Evolutionary conservation across 305 asterid genomes (phyloP).

Genomic region (Solanum hybrid): DNA sequence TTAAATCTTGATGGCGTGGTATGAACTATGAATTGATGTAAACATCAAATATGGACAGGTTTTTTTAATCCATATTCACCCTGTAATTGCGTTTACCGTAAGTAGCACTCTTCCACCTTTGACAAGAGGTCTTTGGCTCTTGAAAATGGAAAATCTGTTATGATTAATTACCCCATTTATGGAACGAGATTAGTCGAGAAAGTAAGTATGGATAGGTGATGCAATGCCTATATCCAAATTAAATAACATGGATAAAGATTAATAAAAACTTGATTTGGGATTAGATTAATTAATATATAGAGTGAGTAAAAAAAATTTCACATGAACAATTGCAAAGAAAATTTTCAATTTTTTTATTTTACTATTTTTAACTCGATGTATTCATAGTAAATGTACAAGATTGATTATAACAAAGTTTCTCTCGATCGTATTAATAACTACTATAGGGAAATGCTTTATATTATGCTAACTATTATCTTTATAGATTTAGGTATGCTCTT

Average conservation of each 20-base stretch:
- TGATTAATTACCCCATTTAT: background rate
- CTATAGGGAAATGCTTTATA: background rate
- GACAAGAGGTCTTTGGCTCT: too few relatives aligned
- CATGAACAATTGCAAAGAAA: background rate
- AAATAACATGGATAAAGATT: background rate
- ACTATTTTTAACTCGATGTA: too few relatives aligned
- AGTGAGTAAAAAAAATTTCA: background rate
- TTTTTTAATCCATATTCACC: background rate
- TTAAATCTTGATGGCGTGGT: background rate
- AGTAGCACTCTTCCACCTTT: too few relatives aligned
- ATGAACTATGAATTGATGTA: background rate
- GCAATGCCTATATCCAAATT: background rate
- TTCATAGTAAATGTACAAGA: background rate
- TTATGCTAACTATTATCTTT: background rate
- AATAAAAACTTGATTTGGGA: background rate
- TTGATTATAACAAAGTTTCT: background rate
- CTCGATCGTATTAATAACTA: background rate
- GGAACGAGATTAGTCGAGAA: background rate
- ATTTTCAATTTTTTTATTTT: too few relatives aligned
- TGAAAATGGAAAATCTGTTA: too few relatives aligned
- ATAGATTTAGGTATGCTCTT: background rate
- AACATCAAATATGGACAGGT: background rate
- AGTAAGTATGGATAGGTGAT: background rate
- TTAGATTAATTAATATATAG: background rate
- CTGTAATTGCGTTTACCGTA: too few relatives aligned